Evolutionary conservation across 345 rosid species (phyloP), one percentile per base, ranked within the genome.

Genomic region (Pistacia vera): DNA sequence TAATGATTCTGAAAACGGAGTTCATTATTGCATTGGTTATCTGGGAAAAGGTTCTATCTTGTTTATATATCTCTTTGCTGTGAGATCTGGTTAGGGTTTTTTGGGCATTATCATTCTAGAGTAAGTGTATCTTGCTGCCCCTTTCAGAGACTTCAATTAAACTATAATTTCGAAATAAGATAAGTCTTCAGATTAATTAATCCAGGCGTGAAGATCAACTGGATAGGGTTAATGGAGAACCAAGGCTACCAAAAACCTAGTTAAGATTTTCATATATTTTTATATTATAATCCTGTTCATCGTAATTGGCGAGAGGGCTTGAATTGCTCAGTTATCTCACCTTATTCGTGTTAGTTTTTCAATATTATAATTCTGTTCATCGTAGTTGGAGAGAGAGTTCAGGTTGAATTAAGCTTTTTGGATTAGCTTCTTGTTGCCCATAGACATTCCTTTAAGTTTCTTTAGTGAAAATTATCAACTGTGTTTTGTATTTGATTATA

Each of bases 71-170:
- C 16, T 25, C 6, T 18, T 38, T 16, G 54, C 12, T 14, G 51
- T 58, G 55, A 20, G 22, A 57, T 57, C n/a, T 71, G 20, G 20
- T 11, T 57, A 30, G 72, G 57, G 72, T 68, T 41, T 71, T 71
- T 44, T 22, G 41, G 20, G 51, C 64, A 41, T 38, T 16, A n/a
- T 12, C 54, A 68, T 20, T 28, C 20, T 35, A 28, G 6, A 3
- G 70, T 20, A 33, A 18, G 65, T 11, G 41, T 30, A 61, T n/a
- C 67, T 16, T 30, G 64, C 17, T 6, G 11, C 46, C 17, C 9
- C 44, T 33, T 63, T 63, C 12, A 63, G 67, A 36, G 25, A 35
- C n/a, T 63, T 2, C 41, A 33, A 30, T 30, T 30, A 30, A 30
- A 63, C 4, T 20, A 20, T 10, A 22, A 48, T 46, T n/a, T 48